These are phyloP conservation scores for Alternaria consortialis DNA, from an alignment of 2,329 filamentous ascomycete species.

Conservation along the genomic window DNA sequence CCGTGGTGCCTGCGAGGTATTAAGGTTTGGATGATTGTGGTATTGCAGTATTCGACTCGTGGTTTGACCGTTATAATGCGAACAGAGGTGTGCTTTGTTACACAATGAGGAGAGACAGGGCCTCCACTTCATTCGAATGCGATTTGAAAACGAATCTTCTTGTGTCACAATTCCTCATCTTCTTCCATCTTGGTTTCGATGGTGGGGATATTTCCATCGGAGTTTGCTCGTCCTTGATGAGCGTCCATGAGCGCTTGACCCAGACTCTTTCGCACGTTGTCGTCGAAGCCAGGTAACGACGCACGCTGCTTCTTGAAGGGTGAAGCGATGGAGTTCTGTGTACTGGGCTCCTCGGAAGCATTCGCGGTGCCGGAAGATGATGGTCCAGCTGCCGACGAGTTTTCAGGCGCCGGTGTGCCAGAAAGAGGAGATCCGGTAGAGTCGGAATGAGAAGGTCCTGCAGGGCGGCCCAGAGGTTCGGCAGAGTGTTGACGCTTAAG, in stretches of 20 bases:
- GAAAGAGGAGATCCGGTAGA: constrained; percentile 39
- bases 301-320: constrained; percentile 80
- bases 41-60: not conserved
- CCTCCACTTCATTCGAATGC: constrained; percentile 27
- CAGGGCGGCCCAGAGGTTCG: constrained; percentile 66
- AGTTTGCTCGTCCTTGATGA: constrained; percentile 46
- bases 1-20: not conserved
- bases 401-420: constrained; percentile 30
- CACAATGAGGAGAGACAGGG: not conserved
- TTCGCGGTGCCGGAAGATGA: constrained; percentile 47
- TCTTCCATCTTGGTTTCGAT: constrained; percentile 51
- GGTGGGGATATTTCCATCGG: constrained; percentile 40
- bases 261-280: constrained; percentile 52
- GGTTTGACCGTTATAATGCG: not conserved
- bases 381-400: constrained; percentile 27
- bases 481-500: constrained; percentile 82
- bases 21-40: not conserved
- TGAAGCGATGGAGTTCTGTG: constrained; percentile 67
- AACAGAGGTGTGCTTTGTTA: constrained; percentile 3
- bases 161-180: constrained; percentile 57
- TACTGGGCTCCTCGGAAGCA: constrained; percentile 52
- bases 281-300: constrained; percentile 63
- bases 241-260: constrained; percentile 44
- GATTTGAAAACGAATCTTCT: constrained; percentile 33
- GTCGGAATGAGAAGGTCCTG: constrained; percentile 32